Percentiles rank a stretch among this genome's conserved stretches.
phyloP scores from a whole-genome alignment of 176 grass and related monocot species.

The Themeda triandra region DNA sequence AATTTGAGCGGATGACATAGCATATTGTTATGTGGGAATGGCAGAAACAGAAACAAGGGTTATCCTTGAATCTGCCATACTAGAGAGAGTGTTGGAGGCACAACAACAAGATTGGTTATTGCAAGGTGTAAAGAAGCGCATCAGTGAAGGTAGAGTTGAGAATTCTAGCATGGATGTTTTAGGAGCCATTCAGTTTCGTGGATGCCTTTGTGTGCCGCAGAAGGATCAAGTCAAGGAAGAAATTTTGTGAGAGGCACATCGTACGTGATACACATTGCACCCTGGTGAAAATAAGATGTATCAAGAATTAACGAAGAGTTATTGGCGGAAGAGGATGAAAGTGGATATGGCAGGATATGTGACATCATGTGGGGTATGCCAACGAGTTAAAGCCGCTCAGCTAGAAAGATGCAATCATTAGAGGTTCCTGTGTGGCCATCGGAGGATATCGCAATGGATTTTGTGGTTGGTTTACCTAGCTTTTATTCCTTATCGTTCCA shows the following conservation, averaged over 20 bases:
- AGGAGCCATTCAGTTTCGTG: neutral
- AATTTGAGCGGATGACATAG: neutral
- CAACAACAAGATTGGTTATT: neutral
- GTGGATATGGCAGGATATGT: neutral
- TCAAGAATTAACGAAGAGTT: neutral
- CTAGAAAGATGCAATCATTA: neutral
- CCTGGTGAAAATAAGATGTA: neutral
- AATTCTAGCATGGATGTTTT: neutral
- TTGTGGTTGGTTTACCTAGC: neutral
- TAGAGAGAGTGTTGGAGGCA: too few species aligned
- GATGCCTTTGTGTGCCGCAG: neutral
- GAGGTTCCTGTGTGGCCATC: neutral
- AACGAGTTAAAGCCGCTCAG: neutral
- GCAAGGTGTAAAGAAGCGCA: neutral
- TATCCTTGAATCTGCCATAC: neutral
- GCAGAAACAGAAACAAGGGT: fast-evolving
- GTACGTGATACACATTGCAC: neutral
- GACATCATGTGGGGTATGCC: neutral
- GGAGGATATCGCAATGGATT: neutral
- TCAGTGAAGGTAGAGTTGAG: neutral
- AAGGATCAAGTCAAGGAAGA: neutral
- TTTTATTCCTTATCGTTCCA: too few species aligned
- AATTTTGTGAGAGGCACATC: too few species aligned
- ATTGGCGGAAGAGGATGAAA: neutral
- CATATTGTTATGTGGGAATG: neutral